Evolutionary conservation across 2,329 filamentous ascomycete species (phyloP), one percentile per base, ranked within the genome.

Genomic region (Fusarium goolgardi): DNA sequence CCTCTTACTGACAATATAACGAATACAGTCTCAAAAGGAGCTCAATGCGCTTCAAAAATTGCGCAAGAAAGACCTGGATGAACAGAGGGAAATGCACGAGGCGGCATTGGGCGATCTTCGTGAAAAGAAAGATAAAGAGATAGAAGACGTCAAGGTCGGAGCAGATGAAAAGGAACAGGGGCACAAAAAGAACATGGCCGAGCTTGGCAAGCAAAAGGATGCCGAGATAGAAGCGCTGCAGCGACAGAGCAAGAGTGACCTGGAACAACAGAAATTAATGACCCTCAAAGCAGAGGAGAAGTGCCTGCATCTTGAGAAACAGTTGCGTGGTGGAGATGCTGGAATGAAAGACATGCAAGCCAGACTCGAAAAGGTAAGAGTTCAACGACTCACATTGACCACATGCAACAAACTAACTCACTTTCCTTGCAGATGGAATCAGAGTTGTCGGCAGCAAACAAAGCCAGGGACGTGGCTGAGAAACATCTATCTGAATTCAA

Each of bases 11-110:
- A 65, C 49, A 9, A 12, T 34, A 39, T 52, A 15, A 37, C 6
- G 12, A 45, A 59, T 39, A 18, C 76, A 90, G 83, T 84, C 85
- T 43, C 86, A 84, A 72, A 90, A 89, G 74, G 90, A 91, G 67
- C 75, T 75, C 18, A 71, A 43, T 31, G 69, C 68, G 34, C 55
- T 71, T 70, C 47, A 74, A 69, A 34, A 51, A 44, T 60, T 53
- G 20, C 39, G 9, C 54, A 59, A 65, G 21, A 49, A 50, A 6
- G 54, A 65, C 61, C 70, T 76, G 13, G 52, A 59, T 32, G 43
- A 51, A 20, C 59, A 70, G 23, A 64, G 32, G 27, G 62, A 73
- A 18, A 54, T 50, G 8, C 59, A 56, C 12, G 63, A 68, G 31
- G 34, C 34, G 21, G 41, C 58, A 31, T 23, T 72, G 18, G 31